These are phyloP conservation scores for Cucurbita maxima DNA, from an alignment of 306 rosid species.

Conservation along the genomic window DNA sequence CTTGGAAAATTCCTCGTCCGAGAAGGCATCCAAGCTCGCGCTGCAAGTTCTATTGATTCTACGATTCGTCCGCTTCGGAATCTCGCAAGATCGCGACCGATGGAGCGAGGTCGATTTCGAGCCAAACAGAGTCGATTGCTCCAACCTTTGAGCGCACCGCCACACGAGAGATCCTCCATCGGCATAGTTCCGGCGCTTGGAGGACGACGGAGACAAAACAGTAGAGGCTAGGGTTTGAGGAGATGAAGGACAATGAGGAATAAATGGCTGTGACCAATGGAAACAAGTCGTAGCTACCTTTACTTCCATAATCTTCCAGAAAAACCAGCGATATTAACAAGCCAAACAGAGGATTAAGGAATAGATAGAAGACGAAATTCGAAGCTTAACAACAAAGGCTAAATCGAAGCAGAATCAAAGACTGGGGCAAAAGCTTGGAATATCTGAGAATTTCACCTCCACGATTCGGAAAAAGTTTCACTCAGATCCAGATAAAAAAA, in stretches of 20 bases:
- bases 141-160: slow-evolving; percentile 18
- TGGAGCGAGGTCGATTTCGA: slow-evolving; percentile 14
- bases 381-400: background rate
- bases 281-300: slow-evolving; percentile 11
- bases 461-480: background rate
- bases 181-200: background rate
- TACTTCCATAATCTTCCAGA: slow-evolving; percentile 5
- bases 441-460: background rate
- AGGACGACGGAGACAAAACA: background rate
- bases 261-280: slow-evolving; percentile 2
- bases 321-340: background rate
- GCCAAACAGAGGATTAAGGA: background rate
- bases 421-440: background rate
- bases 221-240: slow-evolving; percentile 6
- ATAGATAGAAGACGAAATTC: background rate
- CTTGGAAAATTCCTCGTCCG: slow-evolving; percentile 73
- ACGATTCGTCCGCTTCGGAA: slow-evolving; percentile 4
- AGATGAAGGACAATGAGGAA: slow-evolving; percentile 8
- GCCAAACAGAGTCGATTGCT: slow-evolving; percentile 31
- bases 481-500: background rate
- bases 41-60: slow-evolving; percentile 34
- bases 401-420: background rate
- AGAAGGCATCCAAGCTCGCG: slow-evolving; percentile 43
- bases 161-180: slow-evolving; percentile 19
- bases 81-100: slow-evolving; percentile 29